These are phyloP conservation scores for Saturnispora hagleri DNA, from an alignment of 805 yeast species.

Conservation along the genomic window DNA sequence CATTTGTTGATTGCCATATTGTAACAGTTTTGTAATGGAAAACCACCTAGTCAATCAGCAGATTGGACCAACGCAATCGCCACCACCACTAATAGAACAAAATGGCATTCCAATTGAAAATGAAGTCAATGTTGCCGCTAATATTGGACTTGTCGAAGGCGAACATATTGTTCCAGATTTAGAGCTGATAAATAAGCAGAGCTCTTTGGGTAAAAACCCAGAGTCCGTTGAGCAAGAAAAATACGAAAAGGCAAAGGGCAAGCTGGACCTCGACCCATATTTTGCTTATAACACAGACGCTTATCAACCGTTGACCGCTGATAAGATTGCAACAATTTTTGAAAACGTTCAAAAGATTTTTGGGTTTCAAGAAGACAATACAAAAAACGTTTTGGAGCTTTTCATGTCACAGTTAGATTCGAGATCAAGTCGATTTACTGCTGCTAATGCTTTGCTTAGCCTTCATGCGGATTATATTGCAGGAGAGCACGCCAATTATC, in stretches of 20 bases:
- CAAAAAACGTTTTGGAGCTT: constrained; percentile 73
- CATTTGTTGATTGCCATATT: not conserved
- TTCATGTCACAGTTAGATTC: constrained; percentile 78
- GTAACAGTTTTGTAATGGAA: not conserved
- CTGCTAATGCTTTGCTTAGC: constrained; percentile 60
- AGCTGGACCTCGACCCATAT: constrained; percentile 32
- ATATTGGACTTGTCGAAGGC: not conserved
- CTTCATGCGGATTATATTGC: constrained; percentile 90
- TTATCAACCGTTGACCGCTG: constrained; percentile 64
- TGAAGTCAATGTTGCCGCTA: not conserved
- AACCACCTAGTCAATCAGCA: not conserved
- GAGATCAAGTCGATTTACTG: constrained; percentile 69
- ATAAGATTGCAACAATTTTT: constrained; percentile 55
- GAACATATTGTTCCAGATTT: not conserved
- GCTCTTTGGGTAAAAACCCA: not conserved
- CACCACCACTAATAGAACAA: not conserved
- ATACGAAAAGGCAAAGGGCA: constrained; percentile 2
- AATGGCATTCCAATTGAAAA: not conserved
- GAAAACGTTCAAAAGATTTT: constrained; percentile 48
- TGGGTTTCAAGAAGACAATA: constrained; percentile 79
- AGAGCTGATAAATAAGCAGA: not conserved
- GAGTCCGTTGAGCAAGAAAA: not conserved
- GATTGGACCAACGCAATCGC: not conserved
- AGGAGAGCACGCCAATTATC: constrained; percentile 77
- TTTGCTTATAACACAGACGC: constrained; percentile 52